Base-by-base conservation (phyloP, 495 filamentous ascomycete species). In the Penicillium soppii region DNA sequence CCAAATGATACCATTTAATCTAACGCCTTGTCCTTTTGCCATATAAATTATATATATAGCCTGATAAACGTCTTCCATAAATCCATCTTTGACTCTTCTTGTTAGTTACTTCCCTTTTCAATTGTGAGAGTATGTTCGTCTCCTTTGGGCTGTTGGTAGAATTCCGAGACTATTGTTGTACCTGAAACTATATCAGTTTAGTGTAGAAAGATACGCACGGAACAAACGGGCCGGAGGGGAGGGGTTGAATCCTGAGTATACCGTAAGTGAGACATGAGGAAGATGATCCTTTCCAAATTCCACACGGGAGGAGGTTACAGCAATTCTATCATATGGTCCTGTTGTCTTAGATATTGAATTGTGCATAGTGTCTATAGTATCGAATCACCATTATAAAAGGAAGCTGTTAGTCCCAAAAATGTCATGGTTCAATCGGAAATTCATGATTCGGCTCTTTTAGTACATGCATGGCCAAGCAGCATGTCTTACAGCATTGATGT, bases 311-410 rank as follows among this genome's bases (percentile, higher is more conserved):
- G 7, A 16, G 4, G 5, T 17, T n/a, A 6, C 4, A 3, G 1
- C 8, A 26, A 41, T 9, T 25, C 21, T 4, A 23, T 4, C 22
- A 17, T 16, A 5, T 13, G 1, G 29, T 21, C 1, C 5, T 9
- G 3, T 46, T 46, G 29, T 9, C 13, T 15, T 22, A 26, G 12
- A 10, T 16, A 7, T 12, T 15, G 13, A n/a, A 25, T n/a, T 35
- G 25, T 23, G 6, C 8, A 41, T 16, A 22, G 23, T 5, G 7
- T 10, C 26, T n/a, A 21, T 2, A 1, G 3, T 42, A 8, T 13
- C 8, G 7, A 33, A 20, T 27, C 5, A 40, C 8, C 9, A 33
- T 23, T 42, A 45, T 52, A 52, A 52, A 32, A 39, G 29, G 41
- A 6, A 23, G 1, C 35, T 26, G 16, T 5, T 15, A 13, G 5